Evolutionary conservation across 208 protist genomes (phyloP).

Genomic region (Trypanosomatidae sp.): DNA sequence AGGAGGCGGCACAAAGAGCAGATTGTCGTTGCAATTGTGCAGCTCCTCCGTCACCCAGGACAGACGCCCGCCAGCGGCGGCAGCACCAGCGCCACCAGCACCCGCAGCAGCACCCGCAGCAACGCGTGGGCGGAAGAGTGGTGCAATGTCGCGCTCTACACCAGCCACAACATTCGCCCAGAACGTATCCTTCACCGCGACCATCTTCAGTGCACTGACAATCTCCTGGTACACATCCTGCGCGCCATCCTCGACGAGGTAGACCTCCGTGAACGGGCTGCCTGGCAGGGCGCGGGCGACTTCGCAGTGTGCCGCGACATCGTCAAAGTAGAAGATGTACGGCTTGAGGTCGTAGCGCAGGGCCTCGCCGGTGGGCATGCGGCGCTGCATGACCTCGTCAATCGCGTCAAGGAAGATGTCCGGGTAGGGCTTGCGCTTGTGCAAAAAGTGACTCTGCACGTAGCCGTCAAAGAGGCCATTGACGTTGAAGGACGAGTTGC

Average conservation of each 20-base stretch:
- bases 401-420: conserved; percentile 63
- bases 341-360: conserved; percentile 49
- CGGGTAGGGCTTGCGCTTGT: conserved; percentile 70
- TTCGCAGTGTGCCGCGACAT: conserved; percentile 44
- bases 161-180: conserved; percentile 40
- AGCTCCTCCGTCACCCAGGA: conserved; percentile 71
- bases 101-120: too few relatives aligned
- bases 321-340: conserved; percentile 71
- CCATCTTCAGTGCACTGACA: conserved; percentile 26
- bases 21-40: conserved; percentile 52
- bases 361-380: conserved; percentile 38
- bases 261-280: conserved; percentile 49
- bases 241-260: conserved; percentile 45
- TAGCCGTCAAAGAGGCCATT: conserved; percentile 64
- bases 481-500: conserved; percentile 32
- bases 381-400: conserved; percentile 22
- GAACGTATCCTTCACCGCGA: conserved; percentile 45
- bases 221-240: conserved; percentile 60
- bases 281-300: conserved; percentile 34
- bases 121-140: conserved; percentile 27
- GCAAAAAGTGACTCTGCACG: conserved; percentile 49
- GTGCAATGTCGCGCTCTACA: conserved; percentile 43
- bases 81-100: too few relatives aligned
- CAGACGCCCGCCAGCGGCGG: conserved; percentile 19
- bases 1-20: conserved; percentile 50